A percentile compares a stretch with the other conserved stretches of the same genome.
phyloP scores from a whole-genome alignment of 2,329 filamentous ascomycete genomes.

The Botrytis fabae region DNA sequence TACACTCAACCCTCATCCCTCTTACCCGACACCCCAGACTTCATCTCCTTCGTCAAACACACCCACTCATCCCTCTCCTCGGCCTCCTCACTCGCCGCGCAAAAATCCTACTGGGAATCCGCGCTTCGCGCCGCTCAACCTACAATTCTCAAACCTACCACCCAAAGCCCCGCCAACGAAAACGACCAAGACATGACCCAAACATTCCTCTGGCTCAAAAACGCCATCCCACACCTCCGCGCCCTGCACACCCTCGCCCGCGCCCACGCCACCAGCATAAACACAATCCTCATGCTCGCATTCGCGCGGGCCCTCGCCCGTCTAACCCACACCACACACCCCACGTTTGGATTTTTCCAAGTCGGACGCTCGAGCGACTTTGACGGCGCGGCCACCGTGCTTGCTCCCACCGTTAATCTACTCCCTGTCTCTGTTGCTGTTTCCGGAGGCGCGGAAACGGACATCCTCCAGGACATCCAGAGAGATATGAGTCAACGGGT shows the following conservation, averaged over 20 bases:
- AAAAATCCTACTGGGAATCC: background rate
- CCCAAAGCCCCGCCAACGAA: no score
- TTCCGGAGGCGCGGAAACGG: background rate
- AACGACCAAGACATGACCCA: background rate
- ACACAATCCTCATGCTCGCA: conserved; percentile 7
- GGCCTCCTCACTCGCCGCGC: background rate
- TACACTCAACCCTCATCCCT: background rate
- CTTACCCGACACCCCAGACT: background rate
- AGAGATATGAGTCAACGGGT: background rate
- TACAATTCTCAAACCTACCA: background rate
- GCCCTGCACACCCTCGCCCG: background rate
- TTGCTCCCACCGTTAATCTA: background rate
- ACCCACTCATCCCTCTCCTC: background rate
- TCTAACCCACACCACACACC: background rate
- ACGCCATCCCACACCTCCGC: background rate
- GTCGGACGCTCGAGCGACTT: background rate
- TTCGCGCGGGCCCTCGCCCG: background rate
- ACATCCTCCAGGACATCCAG: background rate
- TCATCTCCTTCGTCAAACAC: background rate
- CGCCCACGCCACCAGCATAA: background rate
- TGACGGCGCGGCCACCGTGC: background rate
- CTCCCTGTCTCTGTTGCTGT: background rate
- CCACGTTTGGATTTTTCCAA: conserved; percentile 19
- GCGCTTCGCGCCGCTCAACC: background rate
- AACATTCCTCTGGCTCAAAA: conserved; percentile 1